phyloP scores from a whole-genome alignment of 106 monocot genomes.

The Dioscorea zingiberensis region DNA sequence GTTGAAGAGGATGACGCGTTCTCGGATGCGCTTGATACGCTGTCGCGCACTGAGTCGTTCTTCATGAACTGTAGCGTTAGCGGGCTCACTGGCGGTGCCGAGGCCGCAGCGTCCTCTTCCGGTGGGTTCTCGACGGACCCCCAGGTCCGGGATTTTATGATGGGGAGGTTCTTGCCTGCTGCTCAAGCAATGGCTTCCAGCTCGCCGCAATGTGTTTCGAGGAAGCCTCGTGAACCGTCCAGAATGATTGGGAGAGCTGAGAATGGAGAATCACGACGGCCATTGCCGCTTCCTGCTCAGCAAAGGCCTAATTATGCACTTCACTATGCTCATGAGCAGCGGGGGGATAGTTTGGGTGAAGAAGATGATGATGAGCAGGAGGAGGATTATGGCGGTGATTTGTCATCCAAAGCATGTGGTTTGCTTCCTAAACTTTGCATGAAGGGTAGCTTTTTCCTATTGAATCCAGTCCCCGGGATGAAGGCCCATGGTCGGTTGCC shows the following conservation, averaged over 20 bases:
- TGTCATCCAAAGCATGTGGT: conserved; percentile 47
- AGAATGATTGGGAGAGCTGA: conserved; percentile 3
- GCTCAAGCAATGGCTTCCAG: conserved; percentile 44
- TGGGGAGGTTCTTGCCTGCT: conserved; percentile 60
- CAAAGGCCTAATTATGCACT: conserved; percentile 13
- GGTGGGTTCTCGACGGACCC: conserved; percentile 40
- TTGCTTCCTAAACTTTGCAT: conserved; percentile 47
- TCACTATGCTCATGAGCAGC: not conserved
- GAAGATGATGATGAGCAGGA: conserved; percentile 9
- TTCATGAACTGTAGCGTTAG: conserved; percentile 77
- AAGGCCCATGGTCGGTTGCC: conserved; percentile 13
- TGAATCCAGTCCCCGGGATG: conserved; percentile 44
- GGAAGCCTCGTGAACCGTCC: not conserved
- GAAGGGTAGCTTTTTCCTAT: conserved; percentile 36
- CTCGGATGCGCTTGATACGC: conserved; percentile 65
- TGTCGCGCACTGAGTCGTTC: conserved; percentile 67
- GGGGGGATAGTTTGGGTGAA: not conserved
- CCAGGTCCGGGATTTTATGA: conserved; percentile 56
- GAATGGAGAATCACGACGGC: conserved; percentile 8
- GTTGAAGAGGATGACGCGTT: conserved; percentile 55
- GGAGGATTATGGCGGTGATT: conserved; percentile 1
- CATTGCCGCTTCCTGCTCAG: conserved; percentile 17
- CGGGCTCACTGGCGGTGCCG: conserved; percentile 31
- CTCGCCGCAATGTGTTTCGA: conserved; percentile 13
- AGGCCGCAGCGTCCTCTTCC: not conserved